A percentile compares a stretch with the other conserved stretches of the same genome.
phyloP scores from a whole-genome alignment of 2,329 filamentous ascomycete genomes.

The Corniculantispora saksenae region DNA sequence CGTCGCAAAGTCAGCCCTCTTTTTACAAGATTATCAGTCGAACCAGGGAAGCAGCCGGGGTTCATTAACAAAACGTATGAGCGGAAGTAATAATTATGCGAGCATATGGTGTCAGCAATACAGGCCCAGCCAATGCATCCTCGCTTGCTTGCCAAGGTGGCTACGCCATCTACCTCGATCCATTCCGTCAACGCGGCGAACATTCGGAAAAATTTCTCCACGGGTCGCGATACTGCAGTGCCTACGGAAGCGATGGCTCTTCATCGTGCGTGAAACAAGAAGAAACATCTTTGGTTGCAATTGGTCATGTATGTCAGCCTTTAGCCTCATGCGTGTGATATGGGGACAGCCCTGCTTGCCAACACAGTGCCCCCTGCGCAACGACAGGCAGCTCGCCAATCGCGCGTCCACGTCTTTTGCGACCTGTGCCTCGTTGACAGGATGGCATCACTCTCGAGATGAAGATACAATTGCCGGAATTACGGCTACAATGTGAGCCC shows the following conservation, averaged over 20 bases:
- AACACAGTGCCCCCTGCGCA: background rate
- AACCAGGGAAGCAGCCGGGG: background rate
- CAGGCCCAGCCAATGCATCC: background rate
- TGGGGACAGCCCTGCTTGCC: background rate
- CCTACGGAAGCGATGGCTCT: background rate
- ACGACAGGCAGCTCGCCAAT: background rate
- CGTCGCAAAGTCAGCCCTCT: background rate
- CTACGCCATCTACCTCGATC: background rate
- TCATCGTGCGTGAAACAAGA: background rate
- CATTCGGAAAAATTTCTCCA: background rate
- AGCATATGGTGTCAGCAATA: background rate
- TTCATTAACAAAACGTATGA: background rate
- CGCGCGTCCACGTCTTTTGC: background rate
- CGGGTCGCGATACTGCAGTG: background rate
- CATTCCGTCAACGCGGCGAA: background rate
- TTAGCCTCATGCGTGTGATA: conserved; percentile 1
- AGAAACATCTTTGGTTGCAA: background rate
- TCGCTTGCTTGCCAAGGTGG: background rate
- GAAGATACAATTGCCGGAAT: background rate
- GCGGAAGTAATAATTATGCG: background rate
- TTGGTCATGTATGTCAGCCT: background rate
- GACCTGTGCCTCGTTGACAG: background rate
- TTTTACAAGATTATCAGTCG: background rate
- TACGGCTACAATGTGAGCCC: background rate
- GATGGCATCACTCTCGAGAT: background rate